phyloP scores from a whole-genome alignment of 2,329 filamentous ascomycete genomes.

The Metarhizium album region DNA sequence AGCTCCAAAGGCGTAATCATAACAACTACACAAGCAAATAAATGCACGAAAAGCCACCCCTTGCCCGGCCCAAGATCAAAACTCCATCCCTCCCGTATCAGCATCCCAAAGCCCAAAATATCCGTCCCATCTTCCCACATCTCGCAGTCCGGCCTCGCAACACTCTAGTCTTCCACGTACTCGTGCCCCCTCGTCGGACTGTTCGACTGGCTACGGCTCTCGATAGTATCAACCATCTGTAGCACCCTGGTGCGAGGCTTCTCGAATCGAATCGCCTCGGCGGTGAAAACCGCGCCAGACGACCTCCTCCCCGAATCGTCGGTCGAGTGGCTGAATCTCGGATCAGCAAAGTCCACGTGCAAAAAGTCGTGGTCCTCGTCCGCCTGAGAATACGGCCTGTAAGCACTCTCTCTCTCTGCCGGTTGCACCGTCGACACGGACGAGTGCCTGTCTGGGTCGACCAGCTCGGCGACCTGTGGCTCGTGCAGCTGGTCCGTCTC shows the following conservation, averaged over 20 bases:
- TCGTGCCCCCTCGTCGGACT: constrained; percentile 20
- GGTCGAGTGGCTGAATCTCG: constrained; percentile 17
- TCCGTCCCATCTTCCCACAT: too few species aligned
- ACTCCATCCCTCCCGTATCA: too few species aligned
- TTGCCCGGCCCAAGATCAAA: too few species aligned
- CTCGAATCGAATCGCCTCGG: constrained; percentile 34
- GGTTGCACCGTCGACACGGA: background rate
- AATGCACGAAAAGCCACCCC: too few species aligned
- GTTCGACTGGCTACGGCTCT: constrained; percentile 32
- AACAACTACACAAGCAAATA: too few species aligned
- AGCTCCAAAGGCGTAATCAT: too few species aligned
- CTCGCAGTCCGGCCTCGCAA: too few species aligned
- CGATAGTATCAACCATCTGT: constrained; percentile 45
- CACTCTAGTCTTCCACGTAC: too few species aligned
- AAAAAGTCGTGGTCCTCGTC: constrained; percentile 5
- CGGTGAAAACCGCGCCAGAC: constrained; percentile 29
- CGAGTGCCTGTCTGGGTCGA: constrained; percentile 21
- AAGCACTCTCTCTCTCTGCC: background rate
- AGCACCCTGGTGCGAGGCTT: constrained; percentile 35
- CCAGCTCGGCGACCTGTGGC: constrained; percentile 27
- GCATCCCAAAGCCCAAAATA: too few species aligned
- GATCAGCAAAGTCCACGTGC: constrained; percentile 9
- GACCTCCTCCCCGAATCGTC: constrained; percentile 19
- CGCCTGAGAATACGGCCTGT: background rate
- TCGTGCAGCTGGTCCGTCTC: constrained; percentile 6